Base-by-base conservation (phyloP, 768 basidiomycete species). In the Saitozyma sp. region DNA sequence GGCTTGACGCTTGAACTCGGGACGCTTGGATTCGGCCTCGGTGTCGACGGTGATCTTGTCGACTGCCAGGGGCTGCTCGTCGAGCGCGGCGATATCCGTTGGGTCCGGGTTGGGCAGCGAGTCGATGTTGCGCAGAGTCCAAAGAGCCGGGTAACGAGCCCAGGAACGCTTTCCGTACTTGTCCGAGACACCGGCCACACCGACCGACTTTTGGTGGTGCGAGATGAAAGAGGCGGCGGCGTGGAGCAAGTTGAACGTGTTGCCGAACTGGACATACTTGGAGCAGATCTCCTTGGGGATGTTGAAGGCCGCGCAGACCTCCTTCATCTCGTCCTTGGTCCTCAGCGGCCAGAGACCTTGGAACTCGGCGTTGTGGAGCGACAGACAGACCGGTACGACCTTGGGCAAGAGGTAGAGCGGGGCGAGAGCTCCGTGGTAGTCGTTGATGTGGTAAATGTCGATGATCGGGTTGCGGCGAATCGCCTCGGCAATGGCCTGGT, bases 251-350 rank as follows among this genome's bases (percentile, higher is more conserved):
- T 96, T 96, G 83, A 96, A 96, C 9, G 93, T 96, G 83, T 96
- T 96, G 65, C 93, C 93, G 78, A 96, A 96, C 80, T 96, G 93
- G 50, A 96, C 91, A 75, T 96, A 96, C 71, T 94, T 94, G 56
- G 89, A 91, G 83, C 93, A 96, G 74, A 91, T 84, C 74, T 94
- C 92, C 80, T 95, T 95, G 83, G 89, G 89, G 79, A 96, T 90
- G 80, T 95, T 95, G 85, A 96, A 96, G 3, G 93, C 93, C 3
- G 93, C 94, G 78, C 93, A 96, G 52, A 96, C 93, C 79, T 96
- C 93, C 82, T 92, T 94, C 92, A 94, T 93, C 79, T 96, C 93
- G 75, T 94, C 92, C 82, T 95, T 95, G 43, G 93, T 96, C 51
- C 93, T 89, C 29, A 96, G 84, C 7, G 93, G 78, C 93, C 93